Conservation (phyloP, 228 moss, liverwort and hornwort genomes). For the Sphagnum fallax region DNA sequence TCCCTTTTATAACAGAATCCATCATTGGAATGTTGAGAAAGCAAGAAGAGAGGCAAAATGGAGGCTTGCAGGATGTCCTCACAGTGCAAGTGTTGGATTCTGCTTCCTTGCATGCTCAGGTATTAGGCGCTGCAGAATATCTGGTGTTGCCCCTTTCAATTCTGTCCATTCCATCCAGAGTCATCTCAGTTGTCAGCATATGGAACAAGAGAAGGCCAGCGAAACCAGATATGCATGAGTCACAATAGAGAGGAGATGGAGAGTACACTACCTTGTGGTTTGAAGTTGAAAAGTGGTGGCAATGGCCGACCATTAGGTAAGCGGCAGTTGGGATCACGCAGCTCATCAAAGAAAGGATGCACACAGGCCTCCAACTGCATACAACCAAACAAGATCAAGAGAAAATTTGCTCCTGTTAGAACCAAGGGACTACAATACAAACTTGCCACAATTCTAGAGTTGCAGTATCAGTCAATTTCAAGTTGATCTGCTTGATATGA, state of each 20-base stretch:
- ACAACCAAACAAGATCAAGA: background rate
- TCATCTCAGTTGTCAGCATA: no score
- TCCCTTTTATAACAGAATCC: no score
- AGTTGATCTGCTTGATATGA: no score
- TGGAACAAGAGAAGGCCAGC: no score
- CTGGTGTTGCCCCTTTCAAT: slow-evolving; percentile 96
- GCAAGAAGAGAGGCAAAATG: no score
- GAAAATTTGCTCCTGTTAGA: no score
- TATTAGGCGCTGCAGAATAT: slow-evolving; percentile 93
- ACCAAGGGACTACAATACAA: no score
- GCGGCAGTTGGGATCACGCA: slow-evolving; percentile 88
- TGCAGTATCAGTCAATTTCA: no score
- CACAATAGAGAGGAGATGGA: background rate
- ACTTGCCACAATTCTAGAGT: no score
- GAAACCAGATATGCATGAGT: no score
- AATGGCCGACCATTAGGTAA: slow-evolving; percentile 92
- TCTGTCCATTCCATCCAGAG: slow-evolving; percentile 31
- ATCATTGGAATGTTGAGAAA: no score
- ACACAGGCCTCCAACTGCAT: slow-evolving; percentile 96
- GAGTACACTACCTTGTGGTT: slow-evolving; percentile 67
- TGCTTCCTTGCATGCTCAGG: slow-evolving; percentile 99
- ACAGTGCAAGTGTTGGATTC: slow-evolving; percentile 86
- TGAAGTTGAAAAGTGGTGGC: slow-evolving; percentile 97
- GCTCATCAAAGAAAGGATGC: slow-evolving; percentile 98
- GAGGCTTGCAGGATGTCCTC: slow-evolving; percentile 4